A percentile compares a stretch with the other conserved stretches of the same genome.
These are phyloP conservation scores for Epipyxis sp. DNA, from an alignment of 108 stramenopile species.

Conservation along the genomic window DNA sequence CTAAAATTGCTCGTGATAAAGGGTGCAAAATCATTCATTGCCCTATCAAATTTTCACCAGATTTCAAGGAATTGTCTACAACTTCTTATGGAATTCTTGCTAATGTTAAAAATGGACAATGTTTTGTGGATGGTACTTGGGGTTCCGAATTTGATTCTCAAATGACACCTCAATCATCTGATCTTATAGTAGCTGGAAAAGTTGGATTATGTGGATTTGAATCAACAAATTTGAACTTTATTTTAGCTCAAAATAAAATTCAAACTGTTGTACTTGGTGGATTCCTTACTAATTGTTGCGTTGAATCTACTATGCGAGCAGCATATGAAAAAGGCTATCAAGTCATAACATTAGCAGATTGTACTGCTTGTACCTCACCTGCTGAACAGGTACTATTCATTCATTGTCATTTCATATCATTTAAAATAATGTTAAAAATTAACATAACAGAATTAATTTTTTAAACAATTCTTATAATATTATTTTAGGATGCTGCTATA, in stretches of 20 bases:
- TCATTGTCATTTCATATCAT: not conserved
- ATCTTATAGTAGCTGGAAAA: conserved; percentile 66
- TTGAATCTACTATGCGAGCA: conserved; percentile 70
- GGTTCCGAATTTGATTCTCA: conserved; percentile 34
- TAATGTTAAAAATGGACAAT: conserved; percentile 60
- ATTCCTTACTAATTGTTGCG: conserved; percentile 78
- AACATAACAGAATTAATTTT: no score
- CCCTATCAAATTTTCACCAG: conserved; percentile 60
- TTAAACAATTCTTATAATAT: no score
- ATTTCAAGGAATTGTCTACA: conserved; percentile 57
- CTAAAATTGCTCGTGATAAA: conserved; percentile 51
- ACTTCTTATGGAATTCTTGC: conserved; percentile 65
- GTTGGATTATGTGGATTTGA: conserved; percentile 66
- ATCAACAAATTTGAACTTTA: conserved; percentile 69
- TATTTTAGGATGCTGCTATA: conserved; percentile 52
- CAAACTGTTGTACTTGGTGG: conserved; percentile 64
- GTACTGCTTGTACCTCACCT: conserved; percentile 58
- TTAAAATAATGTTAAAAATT: no score
- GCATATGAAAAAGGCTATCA: conserved; percentile 71
- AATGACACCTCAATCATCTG: conserved; percentile 61
- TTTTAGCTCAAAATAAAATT: conserved; percentile 61
- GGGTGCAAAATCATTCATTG: conserved; percentile 65
- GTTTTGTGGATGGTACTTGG: conserved; percentile 63
- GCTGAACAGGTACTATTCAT: conserved; percentile 49
- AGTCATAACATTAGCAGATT: conserved; percentile 67